Conservation (phyloP, 1,284 basidiomycete species). For the Ustilago tritici region DNA sequence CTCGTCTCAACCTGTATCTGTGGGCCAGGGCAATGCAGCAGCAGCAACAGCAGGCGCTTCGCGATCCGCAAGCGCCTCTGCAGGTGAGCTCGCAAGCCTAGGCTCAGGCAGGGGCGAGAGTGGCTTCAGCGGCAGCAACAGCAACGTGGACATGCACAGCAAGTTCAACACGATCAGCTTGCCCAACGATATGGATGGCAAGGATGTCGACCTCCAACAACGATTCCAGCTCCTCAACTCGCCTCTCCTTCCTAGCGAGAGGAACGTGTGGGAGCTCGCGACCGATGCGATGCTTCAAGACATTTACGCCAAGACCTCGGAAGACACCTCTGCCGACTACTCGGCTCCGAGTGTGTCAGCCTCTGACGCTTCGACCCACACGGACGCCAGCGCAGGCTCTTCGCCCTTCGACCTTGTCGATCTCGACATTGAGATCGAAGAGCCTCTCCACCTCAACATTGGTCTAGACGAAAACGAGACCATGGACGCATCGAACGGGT, state of each 20-base stretch:
- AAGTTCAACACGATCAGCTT: constrained; percentile 40
- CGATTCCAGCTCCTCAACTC: constrained; percentile 45
- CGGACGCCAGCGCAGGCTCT: constrained; percentile 33
- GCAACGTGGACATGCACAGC: constrained; percentile 8
- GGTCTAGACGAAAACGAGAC: constrained; percentile 23
- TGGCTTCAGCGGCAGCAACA: constrained; percentile 18
- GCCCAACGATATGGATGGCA: constrained; percentile 15
- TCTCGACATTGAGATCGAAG: constrained; percentile 52
- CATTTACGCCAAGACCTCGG: constrained; percentile 27
- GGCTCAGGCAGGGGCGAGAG: constrained; percentile 25
- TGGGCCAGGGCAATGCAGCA: constrained; percentile 37
- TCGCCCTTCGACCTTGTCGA: constrained; percentile 52
- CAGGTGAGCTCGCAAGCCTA: constrained; percentile 46
- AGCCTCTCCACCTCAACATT: constrained; percentile 44
- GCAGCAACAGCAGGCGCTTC: constrained; percentile 32
- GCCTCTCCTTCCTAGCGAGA: constrained; percentile 34
- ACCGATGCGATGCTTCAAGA: constrained; percentile 52
- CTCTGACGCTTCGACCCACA: constrained; percentile 15
- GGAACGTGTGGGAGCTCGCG: constrained; percentile 45
- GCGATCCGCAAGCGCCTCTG: constrained; percentile 40
- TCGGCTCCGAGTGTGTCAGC: constrained; percentile 13
- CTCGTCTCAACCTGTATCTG: constrained; percentile 47
- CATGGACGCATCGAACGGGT: constrained; percentile 7
- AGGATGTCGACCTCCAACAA: constrained; percentile 23
- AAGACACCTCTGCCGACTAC: constrained; percentile 15